Evolutionary conservation across 2,329 filamentous ascomycete genomes (phyloP).

Genomic region (Paracorniculantispora psalliotae): DNA sequence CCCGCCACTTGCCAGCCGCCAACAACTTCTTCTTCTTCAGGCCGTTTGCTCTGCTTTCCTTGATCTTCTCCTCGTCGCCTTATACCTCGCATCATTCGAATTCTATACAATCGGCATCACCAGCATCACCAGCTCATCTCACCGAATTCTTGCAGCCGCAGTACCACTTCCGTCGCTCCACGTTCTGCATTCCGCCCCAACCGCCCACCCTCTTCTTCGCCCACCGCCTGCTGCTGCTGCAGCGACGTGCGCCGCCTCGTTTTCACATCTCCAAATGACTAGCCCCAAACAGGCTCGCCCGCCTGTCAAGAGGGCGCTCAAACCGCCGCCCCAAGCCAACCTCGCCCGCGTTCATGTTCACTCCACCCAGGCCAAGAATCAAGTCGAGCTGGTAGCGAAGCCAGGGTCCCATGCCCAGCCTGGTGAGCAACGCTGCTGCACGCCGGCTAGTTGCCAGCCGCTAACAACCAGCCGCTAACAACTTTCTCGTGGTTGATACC

Average conservation of each 20-base stretch:
- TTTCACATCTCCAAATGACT: slow-evolving; percentile 14
- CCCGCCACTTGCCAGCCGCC: neutral
- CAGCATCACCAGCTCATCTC: neutral
- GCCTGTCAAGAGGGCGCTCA: slow-evolving; percentile 14
- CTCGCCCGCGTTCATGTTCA: slow-evolving; percentile 6
- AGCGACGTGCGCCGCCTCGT: slow-evolving; percentile 1
- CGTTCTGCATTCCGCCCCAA: neutral
- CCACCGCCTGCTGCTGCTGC: neutral
- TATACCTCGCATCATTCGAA: neutral
- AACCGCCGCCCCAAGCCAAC: slow-evolving; percentile 1
- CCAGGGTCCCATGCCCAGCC: slow-evolving; percentile 14
- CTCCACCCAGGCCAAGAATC: slow-evolving; percentile 11
- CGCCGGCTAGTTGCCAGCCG: neutral
- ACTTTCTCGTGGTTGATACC: slow-evolving; percentile 1
- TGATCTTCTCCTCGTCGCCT: neutral
- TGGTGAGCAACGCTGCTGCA: slow-evolving; percentile 6
- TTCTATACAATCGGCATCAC: neutral
- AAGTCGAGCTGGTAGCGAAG: slow-evolving; percentile 11
- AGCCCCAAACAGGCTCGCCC: slow-evolving; percentile 11
- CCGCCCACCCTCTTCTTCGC: neutral
- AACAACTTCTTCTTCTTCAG: neutral
- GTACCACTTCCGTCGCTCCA: slow-evolving; percentile 3
- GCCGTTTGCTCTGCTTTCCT: neutral
- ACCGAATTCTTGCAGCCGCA: slow-evolving; percentile 1
- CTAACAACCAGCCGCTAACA: slow-evolving; percentile 6